A percentile compares a stretch with the other conserved stretches of the same genome.
Evolutionary conservation across 257 asterid genomes (phyloP).

Genomic region (Solanum rostratum): DNA sequence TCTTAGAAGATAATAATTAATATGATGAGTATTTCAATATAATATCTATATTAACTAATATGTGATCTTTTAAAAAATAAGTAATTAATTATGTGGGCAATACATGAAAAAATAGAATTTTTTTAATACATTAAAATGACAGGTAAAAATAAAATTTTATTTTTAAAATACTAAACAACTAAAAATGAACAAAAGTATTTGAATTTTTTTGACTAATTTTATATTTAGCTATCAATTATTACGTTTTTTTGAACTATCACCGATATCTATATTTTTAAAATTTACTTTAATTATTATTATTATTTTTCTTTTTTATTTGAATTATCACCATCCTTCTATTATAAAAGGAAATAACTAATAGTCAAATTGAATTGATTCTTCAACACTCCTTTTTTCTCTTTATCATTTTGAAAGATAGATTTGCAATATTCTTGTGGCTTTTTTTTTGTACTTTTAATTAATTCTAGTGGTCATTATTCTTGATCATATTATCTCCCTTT

Average conservation of each 20-base stretch:
- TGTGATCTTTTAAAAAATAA: not conserved
- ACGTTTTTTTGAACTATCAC: not conserved
- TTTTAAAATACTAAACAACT: not conserved
- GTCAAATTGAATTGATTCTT: not conserved
- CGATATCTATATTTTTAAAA: too few species aligned
- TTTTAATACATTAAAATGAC: not conserved
- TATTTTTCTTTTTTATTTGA: too few species aligned
- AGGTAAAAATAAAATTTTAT: not conserved
- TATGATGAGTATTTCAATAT: not conserved
- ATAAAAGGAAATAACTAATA: too few species aligned
- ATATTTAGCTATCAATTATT: too few species aligned
- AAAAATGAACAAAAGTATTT: not conserved
- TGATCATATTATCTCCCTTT: not conserved
- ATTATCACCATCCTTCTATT: too few species aligned
- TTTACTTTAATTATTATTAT: too few species aligned
- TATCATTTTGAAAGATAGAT: not conserved
- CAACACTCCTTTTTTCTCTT: not conserved
- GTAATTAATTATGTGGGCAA: not conserved
- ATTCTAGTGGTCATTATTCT: not conserved
- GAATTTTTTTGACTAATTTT: not conserved
- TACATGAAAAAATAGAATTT: not conserved
- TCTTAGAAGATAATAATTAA: not conserved
- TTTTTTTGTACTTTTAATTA: not conserved
- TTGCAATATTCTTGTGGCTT: not conserved
- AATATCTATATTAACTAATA: not conserved